Percentiles rank a stretch among this genome's conserved stretches.
Evolutionary conservation across 768 basidiomycete species (phyloP).

Genomic region (Pleurotus sapidus): DNA sequence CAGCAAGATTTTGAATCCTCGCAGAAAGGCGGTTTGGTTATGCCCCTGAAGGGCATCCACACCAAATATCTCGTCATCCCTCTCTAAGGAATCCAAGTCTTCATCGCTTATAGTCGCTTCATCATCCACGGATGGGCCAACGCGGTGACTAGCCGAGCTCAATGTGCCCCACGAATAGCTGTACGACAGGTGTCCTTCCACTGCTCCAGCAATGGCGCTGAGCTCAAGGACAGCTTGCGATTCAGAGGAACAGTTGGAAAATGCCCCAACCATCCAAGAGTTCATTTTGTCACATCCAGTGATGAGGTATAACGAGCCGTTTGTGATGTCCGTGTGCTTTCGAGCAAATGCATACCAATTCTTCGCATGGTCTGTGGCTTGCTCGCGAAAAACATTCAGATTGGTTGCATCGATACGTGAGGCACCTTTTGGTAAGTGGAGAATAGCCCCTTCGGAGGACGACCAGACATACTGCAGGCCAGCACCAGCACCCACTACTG

Average conservation of each 20-base stretch:
- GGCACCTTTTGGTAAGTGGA: constrained; percentile 15
- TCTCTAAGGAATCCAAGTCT: neutral
- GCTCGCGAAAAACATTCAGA: constrained; percentile 6
- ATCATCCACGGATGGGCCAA: neutral
- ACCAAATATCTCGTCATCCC: neutral
- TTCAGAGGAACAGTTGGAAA: neutral
- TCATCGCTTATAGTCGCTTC: neutral
- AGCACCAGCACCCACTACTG: neutral
- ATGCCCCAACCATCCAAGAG: constrained; percentile 15
- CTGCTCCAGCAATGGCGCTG: neutral
- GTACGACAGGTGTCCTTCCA: neutral
- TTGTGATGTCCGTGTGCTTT: neutral
- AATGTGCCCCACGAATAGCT: constrained; percentile 5
- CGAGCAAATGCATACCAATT: constrained; percentile 11
- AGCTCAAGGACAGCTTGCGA: neutral
- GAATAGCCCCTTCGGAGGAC: constrained; percentile 14
- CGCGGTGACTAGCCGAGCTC: neutral
- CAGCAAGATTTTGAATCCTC: constrained; percentile 4
- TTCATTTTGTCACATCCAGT: constrained; percentile 16
- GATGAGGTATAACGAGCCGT: constrained; percentile 11
- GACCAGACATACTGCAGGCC: neutral
- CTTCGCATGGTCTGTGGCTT: constrained; percentile 7
- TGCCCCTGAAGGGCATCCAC: neutral
- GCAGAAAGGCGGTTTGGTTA: constrained; percentile 18
- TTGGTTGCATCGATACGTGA: constrained; percentile 1